Conservation (phyloP, 1,139 yeast genomes). For the Suhomyces taliae region DNA sequence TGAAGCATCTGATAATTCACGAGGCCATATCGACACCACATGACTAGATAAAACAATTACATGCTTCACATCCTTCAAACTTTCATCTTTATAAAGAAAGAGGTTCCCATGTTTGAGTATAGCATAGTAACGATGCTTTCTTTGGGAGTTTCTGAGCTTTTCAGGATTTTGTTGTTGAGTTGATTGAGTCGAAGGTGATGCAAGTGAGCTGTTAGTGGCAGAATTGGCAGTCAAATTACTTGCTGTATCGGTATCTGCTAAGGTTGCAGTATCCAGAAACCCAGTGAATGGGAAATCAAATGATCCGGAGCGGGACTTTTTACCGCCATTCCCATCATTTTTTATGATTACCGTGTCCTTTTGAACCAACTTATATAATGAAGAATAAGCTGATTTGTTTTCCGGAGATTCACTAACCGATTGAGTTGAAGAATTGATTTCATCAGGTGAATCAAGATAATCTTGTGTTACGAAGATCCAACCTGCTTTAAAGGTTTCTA, state of each 20-base stretch:
- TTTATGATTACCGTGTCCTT: slow-evolving; percentile 25
- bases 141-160: slow-evolving; percentile 24
- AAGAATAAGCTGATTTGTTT: slow-evolving; percentile 56
- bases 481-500: slow-evolving; percentile 67
- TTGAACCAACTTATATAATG: slow-evolving; percentile 57
- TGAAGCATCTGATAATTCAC: slow-evolving; percentile 67
- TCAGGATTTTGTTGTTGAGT: slow-evolving; percentile 11
- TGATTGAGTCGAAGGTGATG: slow-evolving; percentile 5
- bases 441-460: slow-evolving; percentile 53
- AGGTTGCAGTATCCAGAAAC: neutral
- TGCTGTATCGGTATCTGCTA: neutral
- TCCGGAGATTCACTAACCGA: slow-evolving; percentile 40
- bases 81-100: slow-evolving; percentile 73
- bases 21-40: slow-evolving; percentile 85
- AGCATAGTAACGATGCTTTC: slow-evolving; percentile 65
- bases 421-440: slow-evolving; percentile 34
- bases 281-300: slow-evolving; percentile 10
- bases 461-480: slow-evolving; percentile 86
- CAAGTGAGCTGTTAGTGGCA: neutral
- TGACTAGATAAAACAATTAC: slow-evolving; percentile 75
- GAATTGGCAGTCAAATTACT: neutral
- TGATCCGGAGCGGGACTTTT: slow-evolving; percentile 19
- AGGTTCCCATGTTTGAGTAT: slow-evolving; percentile 81
- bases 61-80: slow-evolving; percentile 66
- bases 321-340: slow-evolving; percentile 10